Conservation (phyloP, 495 filamentous ascomycete species). For the Neurospora sp. region DNA sequence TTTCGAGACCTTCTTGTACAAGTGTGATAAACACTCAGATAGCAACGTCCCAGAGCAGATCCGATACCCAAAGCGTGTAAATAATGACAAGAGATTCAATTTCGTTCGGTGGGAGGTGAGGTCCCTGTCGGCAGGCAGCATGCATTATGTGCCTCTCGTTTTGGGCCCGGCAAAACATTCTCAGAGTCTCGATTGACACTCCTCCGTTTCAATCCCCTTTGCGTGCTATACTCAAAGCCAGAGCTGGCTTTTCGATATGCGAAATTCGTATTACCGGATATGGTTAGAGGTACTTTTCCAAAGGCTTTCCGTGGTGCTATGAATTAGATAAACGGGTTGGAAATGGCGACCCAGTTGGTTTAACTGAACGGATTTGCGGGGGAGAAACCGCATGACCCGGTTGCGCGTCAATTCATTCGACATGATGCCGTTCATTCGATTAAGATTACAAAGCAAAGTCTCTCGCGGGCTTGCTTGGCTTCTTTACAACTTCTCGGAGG, state of each 20-base stretch:
- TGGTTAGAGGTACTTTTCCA: background rate
- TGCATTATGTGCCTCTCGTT: too few species aligned
- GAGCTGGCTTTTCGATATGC: background rate
- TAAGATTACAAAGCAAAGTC: background rate
- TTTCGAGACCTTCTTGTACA: too few species aligned
- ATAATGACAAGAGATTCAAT: background rate
- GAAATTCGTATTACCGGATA: background rate
- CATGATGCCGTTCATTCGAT: too few species aligned
- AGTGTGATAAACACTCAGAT: background rate
- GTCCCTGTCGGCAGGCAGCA: too few species aligned
- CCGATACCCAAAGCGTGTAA: background rate
- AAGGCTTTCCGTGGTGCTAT: background rate
- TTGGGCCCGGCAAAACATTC: background rate
- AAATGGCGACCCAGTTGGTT: background rate
- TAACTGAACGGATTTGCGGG: too few species aligned
- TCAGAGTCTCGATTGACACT: background rate
- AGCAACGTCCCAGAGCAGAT: background rate
- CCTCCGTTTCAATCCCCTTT: background rate
- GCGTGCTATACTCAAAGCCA: background rate
- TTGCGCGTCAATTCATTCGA: too few species aligned
- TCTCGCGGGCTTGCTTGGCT: background rate
- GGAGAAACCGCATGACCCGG: too few species aligned
- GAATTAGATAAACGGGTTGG: background rate
- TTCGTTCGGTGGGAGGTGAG: background rate
- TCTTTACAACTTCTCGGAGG: background rate